A percentile compares a stretch with the other conserved stretches of the same genome.
These are phyloP conservation scores for Mycocentrospora acerina DNA, from an alignment of 2,329 filamentous ascomycete genomes.

Conservation along the genomic window DNA sequence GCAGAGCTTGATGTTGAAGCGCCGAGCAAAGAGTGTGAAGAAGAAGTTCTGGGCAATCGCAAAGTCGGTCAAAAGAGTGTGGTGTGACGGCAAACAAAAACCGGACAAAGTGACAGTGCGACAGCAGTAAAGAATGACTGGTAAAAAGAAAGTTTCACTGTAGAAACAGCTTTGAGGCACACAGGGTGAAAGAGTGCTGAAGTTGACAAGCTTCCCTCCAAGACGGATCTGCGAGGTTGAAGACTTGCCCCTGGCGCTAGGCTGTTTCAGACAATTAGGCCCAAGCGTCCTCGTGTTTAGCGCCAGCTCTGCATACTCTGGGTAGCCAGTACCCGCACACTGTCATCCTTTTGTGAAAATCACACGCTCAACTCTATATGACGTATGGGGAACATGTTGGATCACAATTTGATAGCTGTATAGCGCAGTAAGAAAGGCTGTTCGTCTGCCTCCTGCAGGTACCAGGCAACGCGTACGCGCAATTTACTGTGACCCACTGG, in stretches of 20 bases:
- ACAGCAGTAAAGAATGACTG: constrained; percentile 33
- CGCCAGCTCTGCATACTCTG: too few relatives aligned
- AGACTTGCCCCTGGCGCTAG: constrained; percentile 27
- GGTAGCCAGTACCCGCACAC: too few relatives aligned
- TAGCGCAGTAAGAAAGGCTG: too few relatives aligned
- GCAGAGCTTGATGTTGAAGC: constrained; percentile 26
- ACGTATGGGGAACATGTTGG: too few relatives aligned
- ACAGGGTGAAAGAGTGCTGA: constrained; percentile 33
- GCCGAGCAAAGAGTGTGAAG: constrained; percentile 22
- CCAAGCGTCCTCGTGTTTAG: background rate
- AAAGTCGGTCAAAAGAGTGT: constrained; percentile 20
- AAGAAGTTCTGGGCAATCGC: constrained; percentile 15
- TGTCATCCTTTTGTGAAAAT: too few relatives aligned
- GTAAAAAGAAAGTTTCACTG: constrained; percentile 29
- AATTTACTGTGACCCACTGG: constrained; percentile 10
- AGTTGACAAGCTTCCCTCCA: constrained; percentile 24
- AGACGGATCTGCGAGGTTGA: constrained; percentile 24
- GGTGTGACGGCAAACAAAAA: constrained; percentile 23
- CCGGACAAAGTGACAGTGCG: constrained; percentile 20
- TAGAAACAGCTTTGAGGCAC: constrained; percentile 38
- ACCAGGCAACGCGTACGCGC: constrained; percentile 9
- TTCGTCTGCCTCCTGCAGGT: constrained; percentile 3
- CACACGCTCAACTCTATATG: too few relatives aligned
- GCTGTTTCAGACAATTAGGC: constrained; percentile 22
- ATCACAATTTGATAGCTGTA: too few relatives aligned